phyloP scores from a whole-genome alignment of 1,284 basidiomycete genomes.

The Xerocomus amazonicus region DNA sequence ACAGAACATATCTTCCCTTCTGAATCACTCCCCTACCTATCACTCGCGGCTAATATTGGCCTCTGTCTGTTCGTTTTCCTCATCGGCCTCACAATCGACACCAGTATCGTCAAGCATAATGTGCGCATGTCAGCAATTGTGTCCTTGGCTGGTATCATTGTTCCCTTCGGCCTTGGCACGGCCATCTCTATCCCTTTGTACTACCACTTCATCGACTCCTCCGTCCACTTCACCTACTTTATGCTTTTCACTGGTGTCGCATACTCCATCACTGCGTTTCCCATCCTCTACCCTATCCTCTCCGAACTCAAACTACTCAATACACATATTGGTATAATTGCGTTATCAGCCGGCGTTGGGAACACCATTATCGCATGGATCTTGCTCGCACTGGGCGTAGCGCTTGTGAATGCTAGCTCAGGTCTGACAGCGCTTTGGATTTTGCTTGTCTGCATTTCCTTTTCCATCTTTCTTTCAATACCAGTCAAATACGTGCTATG shows the following conservation, averaged over 20 bases:
- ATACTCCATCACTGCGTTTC: slow-evolving; percentile 91
- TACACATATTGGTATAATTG: slow-evolving; percentile 89
- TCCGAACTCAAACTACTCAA: slow-evolving; percentile 83
- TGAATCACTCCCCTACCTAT: slow-evolving; percentile 67
- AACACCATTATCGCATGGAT: slow-evolving; percentile 83
- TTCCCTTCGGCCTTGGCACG: slow-evolving; percentile 85
- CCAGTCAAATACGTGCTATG: slow-evolving; percentile 59
- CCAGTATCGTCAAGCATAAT: slow-evolving; percentile 74
- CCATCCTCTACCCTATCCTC: slow-evolving; percentile 87
- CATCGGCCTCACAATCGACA: slow-evolving; percentile 86
- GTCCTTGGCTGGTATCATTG: slow-evolving; percentile 60
- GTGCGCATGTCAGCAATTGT: slow-evolving; percentile 58
- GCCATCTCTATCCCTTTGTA: slow-evolving; percentile 85
- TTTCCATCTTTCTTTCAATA: slow-evolving; percentile 78
- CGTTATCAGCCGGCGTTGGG: slow-evolving; percentile 89
- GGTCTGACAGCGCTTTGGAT: slow-evolving; percentile 79
- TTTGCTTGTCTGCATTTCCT: slow-evolving; percentile 74
- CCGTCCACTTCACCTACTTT: slow-evolving; percentile 78
- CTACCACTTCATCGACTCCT: slow-evolving; percentile 69
- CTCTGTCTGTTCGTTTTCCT: slow-evolving; percentile 89
- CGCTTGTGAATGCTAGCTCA: slow-evolving; percentile 80
- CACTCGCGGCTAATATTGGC: slow-evolving; percentile 83
- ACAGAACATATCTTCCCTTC: slow-evolving; percentile 67
- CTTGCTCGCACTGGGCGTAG: slow-evolving; percentile 79
- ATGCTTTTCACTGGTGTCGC: slow-evolving; percentile 92